These are phyloP conservation scores for Ophiocordyceps sinensis DNA, from an alignment of 2,329 filamentous ascomycete genomes.

Conservation along the genomic window DNA sequence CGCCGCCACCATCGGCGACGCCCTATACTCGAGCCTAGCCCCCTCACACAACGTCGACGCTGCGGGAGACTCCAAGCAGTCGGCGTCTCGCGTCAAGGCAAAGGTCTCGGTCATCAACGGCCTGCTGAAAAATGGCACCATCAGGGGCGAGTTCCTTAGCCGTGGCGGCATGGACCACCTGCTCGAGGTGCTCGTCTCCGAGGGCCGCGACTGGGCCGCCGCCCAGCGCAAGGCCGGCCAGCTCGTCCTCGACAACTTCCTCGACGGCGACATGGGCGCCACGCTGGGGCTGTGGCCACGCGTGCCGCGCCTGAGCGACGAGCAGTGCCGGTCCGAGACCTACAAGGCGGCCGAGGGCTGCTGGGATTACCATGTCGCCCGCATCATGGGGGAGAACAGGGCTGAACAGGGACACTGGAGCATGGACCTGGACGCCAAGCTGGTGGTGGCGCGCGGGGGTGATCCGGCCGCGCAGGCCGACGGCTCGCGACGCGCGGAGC, in stretches of 20 bases:
- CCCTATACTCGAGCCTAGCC: conserved; percentile 27
- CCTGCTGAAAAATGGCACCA: conserved; percentile 36
- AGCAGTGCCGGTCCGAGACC: conserved; percentile 19
- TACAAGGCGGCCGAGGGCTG: conserved; percentile 32
- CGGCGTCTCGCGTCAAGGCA: conserved; percentile 17
- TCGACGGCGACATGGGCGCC: conserved; percentile 52
- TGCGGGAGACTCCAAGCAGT: conserved; percentile 10
- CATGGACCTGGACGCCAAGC: conserved; percentile 21
- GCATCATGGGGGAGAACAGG: conserved; percentile 22
- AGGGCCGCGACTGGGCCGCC: conserved; percentile 31
- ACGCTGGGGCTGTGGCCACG: conserved; percentile 40
- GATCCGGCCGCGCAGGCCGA: neutral
- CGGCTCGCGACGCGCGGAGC: neutral
- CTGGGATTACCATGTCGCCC: conserved; percentile 39
- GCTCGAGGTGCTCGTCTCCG: conserved; percentile 34
- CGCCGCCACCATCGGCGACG: conserved; percentile 16
- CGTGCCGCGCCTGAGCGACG: conserved; percentile 16
- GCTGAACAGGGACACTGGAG: conserved; percentile 30
- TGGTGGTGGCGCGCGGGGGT: conserved; percentile 12
- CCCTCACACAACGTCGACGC: conserved; percentile 10
- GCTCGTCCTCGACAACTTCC: conserved; percentile 48
- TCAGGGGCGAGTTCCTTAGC: conserved; percentile 41
- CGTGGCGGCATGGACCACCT: conserved; percentile 38
- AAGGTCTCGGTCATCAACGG: conserved; percentile 38
- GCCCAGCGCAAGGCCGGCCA: conserved; percentile 40